Evolutionary conservation across 352 stramenopile genomes (phyloP), one percentile per base, ranked within the genome.

Genomic region (Phytophthora foliorum): DNA sequence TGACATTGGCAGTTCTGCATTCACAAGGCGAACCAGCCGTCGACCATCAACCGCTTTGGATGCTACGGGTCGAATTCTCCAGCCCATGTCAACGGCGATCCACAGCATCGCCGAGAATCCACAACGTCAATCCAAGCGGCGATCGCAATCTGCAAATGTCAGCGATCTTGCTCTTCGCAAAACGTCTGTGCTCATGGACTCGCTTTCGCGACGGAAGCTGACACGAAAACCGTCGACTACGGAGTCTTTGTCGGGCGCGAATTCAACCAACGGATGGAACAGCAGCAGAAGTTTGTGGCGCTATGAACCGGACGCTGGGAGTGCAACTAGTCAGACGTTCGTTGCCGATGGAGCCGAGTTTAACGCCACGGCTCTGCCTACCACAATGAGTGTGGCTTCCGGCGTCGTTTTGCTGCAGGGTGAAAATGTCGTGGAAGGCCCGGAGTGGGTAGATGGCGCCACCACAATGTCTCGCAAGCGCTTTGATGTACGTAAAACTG

Each of bases 401-500:
- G 84, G 81, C 0, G 84, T 90, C 0, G 67, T 69, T 17, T 61
- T 89, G 2, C 63, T 63, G 1, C 72, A 87, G 17, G 84, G 81
- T 5, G 84, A 90, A 9, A 56, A 60, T 3, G 52, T 79, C 3
- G 19, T 81, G 0, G 74, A 86, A 57, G 84, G 84, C 0, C 80
- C 84, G 0, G 67, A 82, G 17, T 77, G 67, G 22, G 55, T 77
- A 0, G 80, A 88, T 16, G 74, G 66, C 19, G 31, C 72, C 6
- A 71, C 69, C 29, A 89, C 72, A 3, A 92, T 92, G 84, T 92
- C 84, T 24, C 70, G 72, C n/a, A 92, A 88, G 54, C 78, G 80
- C 21, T 92, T 92, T 55, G 81, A 87, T 67, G 81, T 92, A 66
- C 21, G 74, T 72, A 27, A 36, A 51, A 2, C 7, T 45, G 8